Conservation (phyloP, 768 basidiomycete species). For the Tylopilus vinaceipallidus region DNA sequence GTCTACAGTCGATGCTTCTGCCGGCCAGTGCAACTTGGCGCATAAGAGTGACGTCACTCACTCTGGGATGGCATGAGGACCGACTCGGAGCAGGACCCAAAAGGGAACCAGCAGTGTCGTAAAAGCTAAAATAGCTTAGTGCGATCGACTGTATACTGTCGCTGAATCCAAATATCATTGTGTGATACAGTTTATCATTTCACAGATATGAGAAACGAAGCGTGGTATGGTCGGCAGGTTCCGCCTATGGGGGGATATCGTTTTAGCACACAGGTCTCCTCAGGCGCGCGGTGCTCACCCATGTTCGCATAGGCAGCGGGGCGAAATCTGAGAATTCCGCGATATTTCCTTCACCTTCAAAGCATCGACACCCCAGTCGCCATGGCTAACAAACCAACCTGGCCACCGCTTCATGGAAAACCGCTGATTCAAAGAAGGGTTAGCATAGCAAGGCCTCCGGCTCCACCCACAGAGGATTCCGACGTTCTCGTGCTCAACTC, state of each 20-base stretch:
- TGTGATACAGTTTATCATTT: not conserved
- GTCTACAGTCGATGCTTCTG: no score
- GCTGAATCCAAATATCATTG: not conserved
- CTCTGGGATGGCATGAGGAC: not conserved
- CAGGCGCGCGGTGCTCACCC: not conserved
- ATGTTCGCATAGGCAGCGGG: not conserved
- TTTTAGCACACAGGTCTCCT: not conserved
- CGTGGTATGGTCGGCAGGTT: not conserved
- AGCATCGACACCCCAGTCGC: not conserved
- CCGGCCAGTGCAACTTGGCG: no score
- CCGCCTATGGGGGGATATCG: not conserved
- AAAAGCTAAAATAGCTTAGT: not conserved
- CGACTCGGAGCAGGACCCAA: not conserved
- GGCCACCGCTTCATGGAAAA: conserved; percentile 7
- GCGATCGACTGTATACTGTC: no score
- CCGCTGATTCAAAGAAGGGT: conserved; percentile 9
- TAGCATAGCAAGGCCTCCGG: conserved; percentile 13
- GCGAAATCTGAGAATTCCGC: not conserved
- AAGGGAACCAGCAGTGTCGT: not conserved
- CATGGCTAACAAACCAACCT: not conserved
- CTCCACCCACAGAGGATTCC: conserved; percentile 16
- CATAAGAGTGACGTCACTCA: not conserved
- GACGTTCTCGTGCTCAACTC: conserved; percentile 21
- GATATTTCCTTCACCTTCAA: not conserved
- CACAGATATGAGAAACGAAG: not conserved